Conservation (phyloP, 2,329 filamentous ascomycete genomes). For the Fusarium coicis region DNA sequence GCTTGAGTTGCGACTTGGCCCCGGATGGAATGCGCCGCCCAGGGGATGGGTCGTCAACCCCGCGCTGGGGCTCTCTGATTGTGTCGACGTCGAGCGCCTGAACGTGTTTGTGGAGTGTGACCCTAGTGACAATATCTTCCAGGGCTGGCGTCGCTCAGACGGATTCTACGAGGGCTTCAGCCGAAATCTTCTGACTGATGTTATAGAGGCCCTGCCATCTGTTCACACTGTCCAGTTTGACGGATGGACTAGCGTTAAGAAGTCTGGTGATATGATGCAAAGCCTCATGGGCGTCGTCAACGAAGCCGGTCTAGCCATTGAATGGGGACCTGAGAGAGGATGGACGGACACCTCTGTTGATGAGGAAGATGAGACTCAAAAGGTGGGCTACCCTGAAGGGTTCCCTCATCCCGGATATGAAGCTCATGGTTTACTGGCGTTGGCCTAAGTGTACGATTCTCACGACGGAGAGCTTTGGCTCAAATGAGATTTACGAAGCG, state of each 20-base stretch:
- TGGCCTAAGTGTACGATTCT: conserved; percentile 16
- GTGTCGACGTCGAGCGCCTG: conserved; percentile 66
- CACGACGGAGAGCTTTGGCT: not conserved
- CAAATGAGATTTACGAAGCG: conserved; percentile 36
- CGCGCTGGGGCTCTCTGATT: conserved; percentile 71
- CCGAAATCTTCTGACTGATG: conserved; percentile 63
- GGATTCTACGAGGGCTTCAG: conserved; percentile 79
- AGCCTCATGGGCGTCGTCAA: conserved; percentile 65
- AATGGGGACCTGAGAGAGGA: conserved; percentile 74
- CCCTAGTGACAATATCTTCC: conserved; percentile 73
- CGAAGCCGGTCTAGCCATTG: conserved; percentile 62
- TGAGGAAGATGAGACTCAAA: not conserved
- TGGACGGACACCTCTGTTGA: conserved; percentile 66
- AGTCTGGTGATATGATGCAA: conserved; percentile 71
- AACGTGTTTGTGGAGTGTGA: conserved; percentile 79
- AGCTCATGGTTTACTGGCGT: conserved; percentile 10
- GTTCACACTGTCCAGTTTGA: conserved; percentile 74
- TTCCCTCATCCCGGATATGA: conserved; percentile 27
- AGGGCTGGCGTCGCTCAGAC: conserved; percentile 72
- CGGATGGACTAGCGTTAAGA: conserved; percentile 72
- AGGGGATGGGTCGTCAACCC: conserved; percentile 75
- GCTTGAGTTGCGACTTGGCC: conserved; percentile 77
- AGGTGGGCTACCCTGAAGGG: conserved; percentile 11
- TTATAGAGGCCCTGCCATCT: conserved; percentile 67
- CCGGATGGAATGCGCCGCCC: conserved; percentile 77